These are phyloP conservation scores for Ophiocytium majus DNA, from an alignment of 352 stramenopile species.

Conservation along the genomic window DNA sequence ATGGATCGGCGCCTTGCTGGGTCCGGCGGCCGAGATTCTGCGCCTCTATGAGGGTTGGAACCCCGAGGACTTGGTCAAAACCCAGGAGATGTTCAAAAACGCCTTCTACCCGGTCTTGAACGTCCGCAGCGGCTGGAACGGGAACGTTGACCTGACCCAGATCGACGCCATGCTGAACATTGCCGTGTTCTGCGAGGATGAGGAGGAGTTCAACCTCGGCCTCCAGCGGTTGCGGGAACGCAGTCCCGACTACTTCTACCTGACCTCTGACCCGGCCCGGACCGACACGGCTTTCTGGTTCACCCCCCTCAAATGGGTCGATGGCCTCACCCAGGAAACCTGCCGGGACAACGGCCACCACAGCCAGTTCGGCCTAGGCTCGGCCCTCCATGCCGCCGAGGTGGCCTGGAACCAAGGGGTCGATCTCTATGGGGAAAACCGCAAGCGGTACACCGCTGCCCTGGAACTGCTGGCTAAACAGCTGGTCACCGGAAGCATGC, in stretches of 20 bases:
- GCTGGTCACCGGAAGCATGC: no score
- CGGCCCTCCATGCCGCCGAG: conserved; percentile 15
- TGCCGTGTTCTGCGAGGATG: neutral
- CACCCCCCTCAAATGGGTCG: conserved; percentile 11
- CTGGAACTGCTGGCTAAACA: no score
- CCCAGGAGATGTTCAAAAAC: no score
- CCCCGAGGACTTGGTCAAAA: no score
- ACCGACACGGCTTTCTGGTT: conserved; percentile 15
- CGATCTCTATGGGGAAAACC: no score
- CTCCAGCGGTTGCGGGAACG: neutral
- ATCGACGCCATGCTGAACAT: neutral
- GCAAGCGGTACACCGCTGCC: no score
- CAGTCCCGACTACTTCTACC: neutral
- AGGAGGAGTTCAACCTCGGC: conserved; percentile 2
- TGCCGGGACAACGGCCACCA: conserved; percentile 27
- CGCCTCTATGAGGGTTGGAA: no score
- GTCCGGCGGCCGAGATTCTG: no score
- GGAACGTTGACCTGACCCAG: neutral
- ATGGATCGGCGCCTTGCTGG: no score
- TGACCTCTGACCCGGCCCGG: conserved; percentile 6
- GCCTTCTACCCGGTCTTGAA: no score
- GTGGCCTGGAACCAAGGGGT: no score
- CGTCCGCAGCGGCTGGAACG: neutral
- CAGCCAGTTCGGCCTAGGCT: conserved; percentile 13
- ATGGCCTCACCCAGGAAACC: neutral